Conservation (phyloP, 2,329 filamentous ascomycete genomes). For the Fusarium staphyleae region DNA sequence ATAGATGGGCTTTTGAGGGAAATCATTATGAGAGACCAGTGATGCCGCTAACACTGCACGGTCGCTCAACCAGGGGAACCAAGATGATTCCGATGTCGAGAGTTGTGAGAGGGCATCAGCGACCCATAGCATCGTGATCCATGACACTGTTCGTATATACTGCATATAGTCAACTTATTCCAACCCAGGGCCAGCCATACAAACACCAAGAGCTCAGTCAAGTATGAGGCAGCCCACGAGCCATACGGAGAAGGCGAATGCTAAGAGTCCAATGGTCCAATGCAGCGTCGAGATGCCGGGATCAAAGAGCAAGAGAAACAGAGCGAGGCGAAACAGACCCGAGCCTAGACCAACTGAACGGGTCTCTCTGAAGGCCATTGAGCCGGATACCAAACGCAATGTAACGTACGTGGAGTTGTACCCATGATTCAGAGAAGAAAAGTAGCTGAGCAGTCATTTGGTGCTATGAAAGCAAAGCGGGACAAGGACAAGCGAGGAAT, state of each 20-base stretch:
- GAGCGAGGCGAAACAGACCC: slow-evolving; percentile 24
- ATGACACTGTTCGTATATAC: background rate
- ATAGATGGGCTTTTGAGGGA: slow-evolving; percentile 23
- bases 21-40: slow-evolving; percentile 22
- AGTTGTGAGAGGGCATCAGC: too few relatives aligned
- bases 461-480: background rate
- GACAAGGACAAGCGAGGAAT: slow-evolving; percentile 4
- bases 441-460: slow-evolving; percentile 16
- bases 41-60: slow-evolving; percentile 37
- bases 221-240: slow-evolving; percentile 9
- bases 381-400: slow-evolving; percentile 19
- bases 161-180: slow-evolving; percentile 3
- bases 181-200: background rate
- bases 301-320: slow-evolving; percentile 2
- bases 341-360: slow-evolving; percentile 27
- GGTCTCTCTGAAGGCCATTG: slow-evolving; percentile 1
- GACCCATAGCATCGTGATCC: background rate
- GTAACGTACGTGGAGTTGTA: slow-evolving; percentile 20
- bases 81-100: slow-evolving; percentile 7
- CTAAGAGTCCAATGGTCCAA: slow-evolving; percentile 14
- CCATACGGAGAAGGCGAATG: slow-evolving; percentile 7
- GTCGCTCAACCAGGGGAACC: slow-evolving; percentile 15
- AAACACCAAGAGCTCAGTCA: slow-evolving; percentile 7
- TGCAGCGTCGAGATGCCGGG: slow-evolving; percentile 13
- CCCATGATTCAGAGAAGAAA: slow-evolving; percentile 10